Base-by-base conservation (phyloP, 208 protist species). In the Trypanosoma boissoni region DNA sequence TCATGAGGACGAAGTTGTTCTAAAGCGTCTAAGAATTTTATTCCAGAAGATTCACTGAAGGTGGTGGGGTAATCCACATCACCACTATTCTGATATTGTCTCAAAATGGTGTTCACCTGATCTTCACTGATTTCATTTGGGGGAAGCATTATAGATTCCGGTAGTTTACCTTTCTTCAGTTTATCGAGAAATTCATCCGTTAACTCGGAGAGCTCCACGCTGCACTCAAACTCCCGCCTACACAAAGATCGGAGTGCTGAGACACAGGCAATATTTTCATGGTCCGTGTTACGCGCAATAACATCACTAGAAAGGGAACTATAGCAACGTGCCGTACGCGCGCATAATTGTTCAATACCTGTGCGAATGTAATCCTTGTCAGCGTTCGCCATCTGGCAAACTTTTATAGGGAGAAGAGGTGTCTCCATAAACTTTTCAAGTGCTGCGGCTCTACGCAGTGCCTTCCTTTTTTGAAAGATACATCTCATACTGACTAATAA, bases 321-420 rank as follows among this genome's bases (percentile, higher is more conserved):
- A 37, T 84, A 88, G 59, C 76, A 81, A 29, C 74, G 71, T n/a
- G 88, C 78, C 6, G 84, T 92, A 24, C 88, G 81, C n/a, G 77
- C 75, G 0, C 77, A 76, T 14, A 94, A 75, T 61, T 94, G 73
- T 10, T 83, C 58, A 12, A 69, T 59, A 26, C 49, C 54, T 12
- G 18, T 55, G 28, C 51, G 50, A 65, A 78, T 58, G 26, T 69
- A 58, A 1, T 39, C 18, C 18, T 37, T 76, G 52, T 61, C 72
- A 39, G 23, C 34, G 14, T 37, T 51, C 65, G 26, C 14, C 67
- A 92, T 61, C 21, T 54, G 18, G 16, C 55, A 45, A 34, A 93
- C 57, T 26, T 75, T 64, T 63, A 93, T 78, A 5, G 86, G 78
- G 9, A 43, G 61, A 8, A 65, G 74, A 29, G 72, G 63, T 2